A percentile compares a stretch with the other conserved stretches of the same genome.
Conservation (phyloP, 169 alveolate genomes). For the Plasmodium relictum region DNA sequence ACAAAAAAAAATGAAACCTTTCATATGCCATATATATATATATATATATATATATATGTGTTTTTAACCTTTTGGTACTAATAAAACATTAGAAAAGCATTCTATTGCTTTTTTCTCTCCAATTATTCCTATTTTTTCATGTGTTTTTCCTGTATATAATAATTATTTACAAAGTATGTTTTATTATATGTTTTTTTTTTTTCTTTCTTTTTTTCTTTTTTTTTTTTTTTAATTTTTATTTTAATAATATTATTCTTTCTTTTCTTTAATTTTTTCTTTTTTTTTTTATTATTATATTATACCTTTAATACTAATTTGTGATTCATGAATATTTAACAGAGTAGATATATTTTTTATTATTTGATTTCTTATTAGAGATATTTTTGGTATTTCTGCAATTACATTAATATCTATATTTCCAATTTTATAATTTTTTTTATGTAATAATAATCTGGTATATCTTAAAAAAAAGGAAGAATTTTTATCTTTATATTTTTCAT, state of each 20-base stretch:
- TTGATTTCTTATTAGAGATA: constrained; percentile 13
- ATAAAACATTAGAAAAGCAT: constrained; percentile 78
- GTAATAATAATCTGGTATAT: constrained; percentile 74
- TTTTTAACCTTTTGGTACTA: constrained; percentile 49
- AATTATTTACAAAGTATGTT: neutral
- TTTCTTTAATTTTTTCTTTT: neutral
- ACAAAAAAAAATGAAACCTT: neutral
- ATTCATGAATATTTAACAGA: constrained; percentile 33
- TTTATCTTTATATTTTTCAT: constrained; percentile 79
- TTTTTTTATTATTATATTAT: neutral
- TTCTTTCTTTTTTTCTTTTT: neutral
- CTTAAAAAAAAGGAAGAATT: constrained; percentile 79
- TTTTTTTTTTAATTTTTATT: neutral
- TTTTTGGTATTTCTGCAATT: constrained; percentile 69
- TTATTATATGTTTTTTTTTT: too few species aligned
- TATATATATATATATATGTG: neutral
- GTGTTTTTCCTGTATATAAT: constrained; percentile 39
- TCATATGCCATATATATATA: neutral
- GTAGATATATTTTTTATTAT: constrained; percentile 67
- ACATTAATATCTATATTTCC: constrained; percentile 79
- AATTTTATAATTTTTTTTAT: constrained; percentile 44
- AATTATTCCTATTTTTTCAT: constrained; percentile 79
- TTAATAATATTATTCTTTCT: neutral
- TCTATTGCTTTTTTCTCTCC: constrained; percentile 82
- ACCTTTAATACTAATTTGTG: constrained; percentile 76